These are phyloP conservation scores for Erodium moschatum DNA, from an alignment of 441 rosid genomes.

Conservation along the genomic window DNA sequence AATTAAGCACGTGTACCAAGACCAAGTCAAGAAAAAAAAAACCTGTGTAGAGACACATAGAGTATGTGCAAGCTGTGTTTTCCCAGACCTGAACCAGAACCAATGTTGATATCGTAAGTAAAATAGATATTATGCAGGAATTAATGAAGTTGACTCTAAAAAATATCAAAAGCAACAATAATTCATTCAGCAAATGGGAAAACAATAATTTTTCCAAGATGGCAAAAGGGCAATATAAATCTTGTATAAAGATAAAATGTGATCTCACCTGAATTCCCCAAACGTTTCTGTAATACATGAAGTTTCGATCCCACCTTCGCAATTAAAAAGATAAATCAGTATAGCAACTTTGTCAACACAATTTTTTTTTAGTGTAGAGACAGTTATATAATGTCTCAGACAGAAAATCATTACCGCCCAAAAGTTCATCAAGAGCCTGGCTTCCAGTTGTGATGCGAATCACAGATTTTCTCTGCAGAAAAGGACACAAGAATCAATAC, in stretches of 20 bases:
- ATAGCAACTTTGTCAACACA: not conserved
- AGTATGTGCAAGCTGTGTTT: constrained; percentile 92
- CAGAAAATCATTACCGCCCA: constrained; percentile 44
- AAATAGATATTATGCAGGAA: not conserved
- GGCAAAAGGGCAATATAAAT: not conserved
- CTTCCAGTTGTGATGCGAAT: constrained; percentile 83
- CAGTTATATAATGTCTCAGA: not conserved
- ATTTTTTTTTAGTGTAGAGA: not conserved
- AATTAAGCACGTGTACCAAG: not conserved
- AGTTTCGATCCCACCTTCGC: constrained; percentile 76
- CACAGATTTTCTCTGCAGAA: constrained; percentile 53
- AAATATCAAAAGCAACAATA: constrained; percentile 5
- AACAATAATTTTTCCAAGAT: not conserved
- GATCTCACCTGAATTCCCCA: constrained; percentile 67
- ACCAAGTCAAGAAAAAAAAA: constrained; percentile 20
- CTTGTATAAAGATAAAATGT: not conserved
- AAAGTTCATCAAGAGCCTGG: constrained; percentile 78
- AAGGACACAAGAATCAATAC: constrained; percentile 13
- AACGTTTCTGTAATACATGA: constrained; percentile 79
- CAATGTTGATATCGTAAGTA: constrained; percentile 5
- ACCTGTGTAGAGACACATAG: constrained; percentile 90
- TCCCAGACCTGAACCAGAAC: constrained; percentile 62
- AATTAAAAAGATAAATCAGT: constrained; percentile 18
- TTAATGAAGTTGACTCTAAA: constrained; percentile 4
- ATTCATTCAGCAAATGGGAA: not conserved